Base-by-base conservation (phyloP, 331 rosid species). In the Prunus yedoensis region DNA sequence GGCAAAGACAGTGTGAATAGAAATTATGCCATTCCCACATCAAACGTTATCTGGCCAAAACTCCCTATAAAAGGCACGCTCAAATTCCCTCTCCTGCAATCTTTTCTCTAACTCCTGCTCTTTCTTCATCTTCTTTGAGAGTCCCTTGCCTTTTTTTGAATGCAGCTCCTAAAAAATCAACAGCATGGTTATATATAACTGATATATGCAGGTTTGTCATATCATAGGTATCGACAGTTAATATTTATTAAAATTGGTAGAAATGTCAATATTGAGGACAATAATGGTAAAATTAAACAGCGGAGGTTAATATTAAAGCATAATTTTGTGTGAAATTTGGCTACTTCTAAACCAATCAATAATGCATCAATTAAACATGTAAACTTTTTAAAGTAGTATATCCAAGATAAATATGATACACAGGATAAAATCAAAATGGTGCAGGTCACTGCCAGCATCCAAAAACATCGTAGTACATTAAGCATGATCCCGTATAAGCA, bases 31-130 rank as follows among this genome's bases (percentile, higher is more conserved):
- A 25, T 66, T 56, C 8, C 56, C 61, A 8, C 1, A 66, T 82
- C 70, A 84, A 35, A 93, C 93, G 77, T 91, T 93, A 4, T 93
- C 98, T 41, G 98, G 96, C 98, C 97, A 91, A 73, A 93, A 93
- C 81, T 93, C 98, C 86, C 98, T 86, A 38, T 79, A 89, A 82
- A 85, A 93, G 10, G 89, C 88, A 1, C 88, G 85, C 73, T 93
- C 97, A 78, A 91, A 89, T 79, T 93, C 98, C 87, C 88, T 91
- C 84, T 93, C 98, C 41, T 86, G 86, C 84, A 85, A 79, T 73
- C 64, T 53, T 75, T 79, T 86, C 70, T 93, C 98, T 12, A 83
- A 50, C 79, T 91, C 97, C 77, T 82, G 89, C 89, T 91, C 78
- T 85, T 85, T 89, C 89, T 86, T 86, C 86, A 82, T 80, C 82